phyloP scores from a whole-genome alignment of 2,329 filamentous ascomycete genomes.

The Penicillium sp. region DNA sequence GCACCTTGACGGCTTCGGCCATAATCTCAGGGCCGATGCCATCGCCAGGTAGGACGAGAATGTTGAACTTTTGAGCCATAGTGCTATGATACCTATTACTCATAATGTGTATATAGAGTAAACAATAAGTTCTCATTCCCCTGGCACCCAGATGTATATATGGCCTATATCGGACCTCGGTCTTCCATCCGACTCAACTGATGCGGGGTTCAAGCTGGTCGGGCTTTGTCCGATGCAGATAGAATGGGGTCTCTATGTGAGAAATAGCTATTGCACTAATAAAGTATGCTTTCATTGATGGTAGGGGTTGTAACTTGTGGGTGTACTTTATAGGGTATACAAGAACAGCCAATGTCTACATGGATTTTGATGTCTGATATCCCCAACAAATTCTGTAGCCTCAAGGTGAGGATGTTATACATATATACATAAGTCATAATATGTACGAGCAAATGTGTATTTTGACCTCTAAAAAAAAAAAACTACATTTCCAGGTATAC shows the following conservation, averaged over 20 bases:
- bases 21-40: conserved; percentile 76
- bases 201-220: conserved; percentile 26
- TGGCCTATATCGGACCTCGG: conserved; percentile 21
- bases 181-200: conserved; percentile 25
- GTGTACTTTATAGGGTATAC: neutral
- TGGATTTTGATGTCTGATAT: too few relatives aligned
- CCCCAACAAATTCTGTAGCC: too few relatives aligned
- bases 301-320: neutral
- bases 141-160: neutral
- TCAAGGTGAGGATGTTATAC: too few relatives aligned
- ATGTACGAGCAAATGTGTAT: too few relatives aligned
- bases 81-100: neutral
- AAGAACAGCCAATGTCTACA: neutral
- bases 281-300: neutral
- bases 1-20: conserved; percentile 55
- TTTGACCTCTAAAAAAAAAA: too few relatives aligned
- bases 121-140: neutral
- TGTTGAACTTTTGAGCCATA: conserved; percentile 55
- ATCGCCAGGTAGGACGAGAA: conserved; percentile 74
- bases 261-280: neutral
- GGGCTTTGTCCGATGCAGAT: conserved; percentile 22
- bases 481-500: too few relatives aligned
- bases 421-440: too few relatives aligned
- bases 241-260: neutral
- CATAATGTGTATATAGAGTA: neutral